Conservation (phyloP, 176 grass and related monocot genomes). For the Metroxylon sagu region DNA sequence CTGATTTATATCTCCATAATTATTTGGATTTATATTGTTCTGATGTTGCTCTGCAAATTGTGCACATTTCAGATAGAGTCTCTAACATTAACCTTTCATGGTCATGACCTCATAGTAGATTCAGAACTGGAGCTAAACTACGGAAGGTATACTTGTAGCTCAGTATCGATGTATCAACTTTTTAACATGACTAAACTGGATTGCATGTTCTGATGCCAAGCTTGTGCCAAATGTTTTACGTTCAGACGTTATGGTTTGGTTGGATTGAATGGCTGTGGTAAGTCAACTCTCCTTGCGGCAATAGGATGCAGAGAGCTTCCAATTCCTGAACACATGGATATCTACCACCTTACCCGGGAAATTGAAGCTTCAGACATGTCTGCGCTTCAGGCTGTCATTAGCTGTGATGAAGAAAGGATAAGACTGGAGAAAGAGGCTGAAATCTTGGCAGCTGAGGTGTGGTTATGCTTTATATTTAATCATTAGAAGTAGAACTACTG, state of each 20-base stretch:
- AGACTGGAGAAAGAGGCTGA: conserved; percentile 91
- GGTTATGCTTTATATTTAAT: background rate
- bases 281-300: conserved; percentile 84
- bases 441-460: conserved; percentile 52
- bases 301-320: conserved; percentile 83
- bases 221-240: conserved; percentile 15
- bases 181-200: no score
- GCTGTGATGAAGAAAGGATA: conserved; percentile 88
- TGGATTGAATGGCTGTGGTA: conserved; percentile 93
- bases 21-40: conserved; percentile 2
- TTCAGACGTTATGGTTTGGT: conserved; percentile 86
- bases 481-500: no score
- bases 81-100: conserved; percentile 88
- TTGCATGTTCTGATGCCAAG: background rate
- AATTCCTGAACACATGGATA: conserved; percentile 98
- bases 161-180: background rate
- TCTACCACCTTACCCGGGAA: conserved; percentile 69
- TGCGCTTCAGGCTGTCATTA: conserved; percentile 66
- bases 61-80: conserved; percentile 73
- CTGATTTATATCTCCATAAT: no score
- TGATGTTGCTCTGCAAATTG: background rate
- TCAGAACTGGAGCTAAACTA: conserved; percentile 95
- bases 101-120: conserved; percentile 97
- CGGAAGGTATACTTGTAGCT: conserved; percentile 42
- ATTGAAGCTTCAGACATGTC: conserved; percentile 99